Evolutionary conservation across 495 filamentous ascomycete genomes (phyloP).

Genomic region (Pseudevernia furfuracea): DNA sequence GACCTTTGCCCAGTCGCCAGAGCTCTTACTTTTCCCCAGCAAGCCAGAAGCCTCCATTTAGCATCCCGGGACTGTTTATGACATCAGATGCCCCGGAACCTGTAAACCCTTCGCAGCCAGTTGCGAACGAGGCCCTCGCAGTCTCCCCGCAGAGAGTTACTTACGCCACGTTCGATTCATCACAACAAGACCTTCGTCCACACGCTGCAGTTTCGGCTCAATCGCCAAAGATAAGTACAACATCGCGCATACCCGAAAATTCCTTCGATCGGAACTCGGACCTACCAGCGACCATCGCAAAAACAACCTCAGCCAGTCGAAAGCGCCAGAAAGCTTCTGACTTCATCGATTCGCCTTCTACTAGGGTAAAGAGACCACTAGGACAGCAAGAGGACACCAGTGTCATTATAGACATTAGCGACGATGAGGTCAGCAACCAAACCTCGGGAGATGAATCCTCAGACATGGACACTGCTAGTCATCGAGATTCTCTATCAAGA

Average conservation of each 20-base stretch:
- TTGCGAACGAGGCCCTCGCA: neutral
- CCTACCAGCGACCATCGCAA: neutral
- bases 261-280: neutral
- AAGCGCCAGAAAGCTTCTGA: slow-evolving; percentile 86
- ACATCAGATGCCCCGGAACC: slow-evolving; percentile 25
- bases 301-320: slow-evolving; percentile 23
- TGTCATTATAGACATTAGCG: slow-evolving; percentile 70
- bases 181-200: neutral
- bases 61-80: slow-evolving; percentile 51
- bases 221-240: too few species aligned
- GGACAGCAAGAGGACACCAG: slow-evolving; percentile 34
- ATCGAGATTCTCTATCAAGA: slow-evolving; percentile 31
- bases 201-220: neutral
- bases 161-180: neutral
- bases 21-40: slow-evolving; percentile 24
- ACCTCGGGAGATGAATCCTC: slow-evolving; percentile 34
- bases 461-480: slow-evolving; percentile 37
- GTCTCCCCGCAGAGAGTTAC: neutral
- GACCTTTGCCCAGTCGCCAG: slow-evolving; percentile 18
- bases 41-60: slow-evolving; percentile 26
- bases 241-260: neutral
- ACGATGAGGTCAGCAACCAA: slow-evolving; percentile 46
- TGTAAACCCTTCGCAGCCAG: neutral
- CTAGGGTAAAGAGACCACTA: slow-evolving; percentile 56
- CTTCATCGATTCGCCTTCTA: slow-evolving; percentile 50